phyloP scores from a whole-genome alignment of 2,329 filamentous ascomycete species.

The Teratosphaeria pseudoeucalypti region DNA sequence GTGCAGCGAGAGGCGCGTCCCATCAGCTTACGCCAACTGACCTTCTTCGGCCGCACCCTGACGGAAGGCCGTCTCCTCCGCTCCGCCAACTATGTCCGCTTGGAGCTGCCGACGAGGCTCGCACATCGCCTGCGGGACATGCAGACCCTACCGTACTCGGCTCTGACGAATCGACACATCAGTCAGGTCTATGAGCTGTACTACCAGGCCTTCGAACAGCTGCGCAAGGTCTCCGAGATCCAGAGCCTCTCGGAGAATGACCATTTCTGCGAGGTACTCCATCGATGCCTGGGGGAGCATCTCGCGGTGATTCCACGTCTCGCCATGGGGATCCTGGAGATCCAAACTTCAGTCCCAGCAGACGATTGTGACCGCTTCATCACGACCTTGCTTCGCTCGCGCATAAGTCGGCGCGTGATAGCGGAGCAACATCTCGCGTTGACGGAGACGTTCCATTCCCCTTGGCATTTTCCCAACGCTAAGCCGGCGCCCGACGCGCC shows the following conservation, averaged over 20 bases:
- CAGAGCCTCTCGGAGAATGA: slow-evolving; percentile 85
- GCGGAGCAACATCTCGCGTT: slow-evolving; percentile 94
- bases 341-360: slow-evolving; percentile 67
- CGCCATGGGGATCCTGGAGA: slow-evolving; percentile 88
- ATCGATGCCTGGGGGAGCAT: slow-evolving; percentile 73
- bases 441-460: slow-evolving; percentile 84
- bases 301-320: slow-evolving; percentile 88
- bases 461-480: slow-evolving; percentile 77
- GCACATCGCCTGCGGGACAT: slow-evolving; percentile 94
- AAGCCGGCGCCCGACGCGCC: slow-evolving; percentile 43
- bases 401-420: slow-evolving; percentile 91
- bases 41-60: slow-evolving; percentile 89
- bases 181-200: slow-evolving; percentile 94
- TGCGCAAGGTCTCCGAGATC: slow-evolving; percentile 76
- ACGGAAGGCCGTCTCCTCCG: slow-evolving; percentile 82
- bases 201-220: slow-evolving; percentile 87
- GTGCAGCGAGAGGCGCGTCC: slow-evolving; percentile 83
- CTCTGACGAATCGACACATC: slow-evolving; percentile 90
- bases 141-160: slow-evolving; percentile 89
- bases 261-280: slow-evolving; percentile 67
- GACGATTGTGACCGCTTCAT: slow-evolving; percentile 86
- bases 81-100: slow-evolving; percentile 94
- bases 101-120: slow-evolving; percentile 80
- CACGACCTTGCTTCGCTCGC: slow-evolving; percentile 81
- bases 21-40: slow-evolving; percentile 92